These are phyloP conservation scores for Rhizopogon roseolus DNA, from an alignment of 768 basidiomycete species.

Conservation along the genomic window DNA sequence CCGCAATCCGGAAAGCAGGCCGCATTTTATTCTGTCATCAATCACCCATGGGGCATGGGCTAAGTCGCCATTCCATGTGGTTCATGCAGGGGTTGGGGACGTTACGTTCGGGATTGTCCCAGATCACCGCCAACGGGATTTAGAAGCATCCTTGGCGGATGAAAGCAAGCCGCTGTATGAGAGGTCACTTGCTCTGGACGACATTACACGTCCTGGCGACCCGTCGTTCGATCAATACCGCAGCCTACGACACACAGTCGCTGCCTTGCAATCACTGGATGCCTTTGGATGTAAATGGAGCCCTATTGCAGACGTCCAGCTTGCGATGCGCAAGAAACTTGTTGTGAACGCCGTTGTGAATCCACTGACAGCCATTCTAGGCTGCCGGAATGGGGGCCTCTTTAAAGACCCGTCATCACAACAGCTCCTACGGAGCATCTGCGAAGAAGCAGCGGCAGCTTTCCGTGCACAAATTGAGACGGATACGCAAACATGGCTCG, in stretches of 20 bases:
- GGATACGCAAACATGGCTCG: constrained; percentile 26
- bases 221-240: constrained; percentile 41
- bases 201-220: constrained; percentile 40
- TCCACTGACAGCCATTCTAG: constrained; percentile 77
- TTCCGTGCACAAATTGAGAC: constrained; percentile 49
- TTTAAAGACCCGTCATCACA: constrained; percentile 40
- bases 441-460: constrained; percentile 63
- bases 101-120: constrained; percentile 80
- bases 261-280: constrained; percentile 52
- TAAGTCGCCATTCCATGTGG: constrained; percentile 46
- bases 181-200: constrained; percentile 43
- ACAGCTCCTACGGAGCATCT: constrained; percentile 48
- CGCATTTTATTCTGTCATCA: constrained; percentile 80
- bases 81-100: constrained; percentile 66
- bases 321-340: constrained; percentile 72
- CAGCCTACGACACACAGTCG: constrained; percentile 64
- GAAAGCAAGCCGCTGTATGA: constrained; percentile 28
- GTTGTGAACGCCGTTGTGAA: constrained; percentile 82
- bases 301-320: constrained; percentile 61
- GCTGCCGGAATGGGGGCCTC: constrained; percentile 76
- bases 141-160: constrained; percentile 48
- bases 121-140: constrained; percentile 58
- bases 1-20: constrained; percentile 65
- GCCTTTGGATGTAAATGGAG: constrained; percentile 59
- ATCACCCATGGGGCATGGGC: constrained; percentile 78